A percentile compares a stretch with the other conserved stretches of the same genome.
These are phyloP conservation scores for Neurospora sp. DNA, from an alignment of 2,329 filamentous ascomycete species.

Conservation along the genomic window DNA sequence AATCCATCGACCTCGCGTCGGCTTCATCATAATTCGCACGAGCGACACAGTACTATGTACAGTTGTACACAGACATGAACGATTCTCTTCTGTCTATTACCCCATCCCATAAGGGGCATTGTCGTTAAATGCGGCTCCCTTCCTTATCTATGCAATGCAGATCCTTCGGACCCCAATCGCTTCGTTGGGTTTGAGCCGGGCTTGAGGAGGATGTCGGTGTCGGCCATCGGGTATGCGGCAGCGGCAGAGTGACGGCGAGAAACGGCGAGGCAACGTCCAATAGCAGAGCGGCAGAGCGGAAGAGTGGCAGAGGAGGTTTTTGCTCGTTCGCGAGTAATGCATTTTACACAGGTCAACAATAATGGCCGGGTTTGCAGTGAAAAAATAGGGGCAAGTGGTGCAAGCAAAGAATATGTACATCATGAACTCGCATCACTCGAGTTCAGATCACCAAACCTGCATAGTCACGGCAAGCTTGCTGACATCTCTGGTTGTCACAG, in stretches of 20 bases:
- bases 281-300: neutral
- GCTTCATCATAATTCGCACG: neutral
- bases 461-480: neutral
- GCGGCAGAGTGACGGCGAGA: neutral
- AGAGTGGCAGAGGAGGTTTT: neutral
- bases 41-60: neutral
- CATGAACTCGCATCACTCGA: neutral
- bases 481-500: neutral
- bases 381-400: neutral
- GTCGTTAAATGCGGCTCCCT: neutral
- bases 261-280: neutral
- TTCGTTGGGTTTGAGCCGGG: neutral
- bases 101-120: neutral
- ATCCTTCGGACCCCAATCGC: neutral
- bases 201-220: neutral
- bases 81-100: neutral
- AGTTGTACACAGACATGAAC: neutral
- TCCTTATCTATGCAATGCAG: neutral
- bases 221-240: neutral
- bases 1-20: neutral
- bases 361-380: neutral
- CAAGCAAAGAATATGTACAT: neutral
- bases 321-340: neutral
- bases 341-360: neutral
- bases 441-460: neutral